phyloP scores from a whole-genome alignment of 768 basidiomycete genomes.

The Chalciporus sphaerocephalus region DNA sequence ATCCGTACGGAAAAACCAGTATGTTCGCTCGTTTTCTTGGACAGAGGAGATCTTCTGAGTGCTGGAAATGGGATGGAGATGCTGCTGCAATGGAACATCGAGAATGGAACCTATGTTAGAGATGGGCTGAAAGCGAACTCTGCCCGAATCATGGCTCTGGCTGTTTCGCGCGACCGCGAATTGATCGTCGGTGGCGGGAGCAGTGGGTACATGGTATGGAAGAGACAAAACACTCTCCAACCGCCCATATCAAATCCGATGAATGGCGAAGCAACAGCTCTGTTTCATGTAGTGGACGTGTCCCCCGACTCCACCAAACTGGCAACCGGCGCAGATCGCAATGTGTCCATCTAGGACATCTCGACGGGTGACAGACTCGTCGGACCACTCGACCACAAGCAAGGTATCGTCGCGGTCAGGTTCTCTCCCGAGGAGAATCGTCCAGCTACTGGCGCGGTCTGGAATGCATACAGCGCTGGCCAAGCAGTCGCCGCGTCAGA shows the following conservation, averaged over 20 bases:
- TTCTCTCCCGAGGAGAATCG: background rate
- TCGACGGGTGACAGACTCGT: background rate
- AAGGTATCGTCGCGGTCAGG: background rate
- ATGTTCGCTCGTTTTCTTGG: too few species aligned
- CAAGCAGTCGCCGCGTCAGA: background rate
- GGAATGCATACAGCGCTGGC: background rate
- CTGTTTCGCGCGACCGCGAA: background rate
- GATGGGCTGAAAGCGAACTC: too few species aligned
- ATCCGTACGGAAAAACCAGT: too few species aligned
- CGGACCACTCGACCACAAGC: slow-evolving; percentile 1
- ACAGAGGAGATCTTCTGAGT: too few species aligned
- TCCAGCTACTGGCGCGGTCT: background rate
- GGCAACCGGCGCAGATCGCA: background rate
- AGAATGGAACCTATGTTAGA: too few species aligned
- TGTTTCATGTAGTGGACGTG: background rate
- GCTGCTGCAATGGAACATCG: too few species aligned
- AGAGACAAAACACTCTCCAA: background rate
- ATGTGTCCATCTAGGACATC: background rate
- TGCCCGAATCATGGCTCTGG: too few species aligned
- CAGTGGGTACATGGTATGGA: background rate
- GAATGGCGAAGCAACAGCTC: background rate
- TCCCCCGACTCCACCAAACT: too few species aligned
- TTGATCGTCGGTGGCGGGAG: background rate
- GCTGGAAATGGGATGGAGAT: too few species aligned
- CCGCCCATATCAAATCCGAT: too few species aligned